phyloP scores from a whole-genome alignment of 371 early-diverging fungal species.

The Conidiobolus incongruus region DNA sequence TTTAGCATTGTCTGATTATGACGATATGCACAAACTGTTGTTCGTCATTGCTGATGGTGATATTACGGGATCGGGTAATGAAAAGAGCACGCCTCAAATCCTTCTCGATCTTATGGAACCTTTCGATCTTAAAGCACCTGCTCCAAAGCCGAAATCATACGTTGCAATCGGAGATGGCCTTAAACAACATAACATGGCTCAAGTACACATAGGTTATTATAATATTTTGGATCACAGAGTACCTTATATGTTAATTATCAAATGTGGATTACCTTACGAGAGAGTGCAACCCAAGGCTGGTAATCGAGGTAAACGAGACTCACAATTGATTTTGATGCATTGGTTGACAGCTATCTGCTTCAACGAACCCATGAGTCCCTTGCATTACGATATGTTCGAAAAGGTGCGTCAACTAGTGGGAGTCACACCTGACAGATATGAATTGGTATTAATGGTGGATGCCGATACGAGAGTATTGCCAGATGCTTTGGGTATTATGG shows the following conservation, averaged over 20 bases:
- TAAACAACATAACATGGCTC: constrained; percentile 73
- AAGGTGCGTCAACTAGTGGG: constrained; percentile 59
- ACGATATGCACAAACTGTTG: constrained; percentile 67
- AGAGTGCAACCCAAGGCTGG: constrained; percentile 47
- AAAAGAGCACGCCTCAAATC: constrained; percentile 46
- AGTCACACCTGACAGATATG: constrained; percentile 61
- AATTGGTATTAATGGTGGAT: constrained; percentile 88
- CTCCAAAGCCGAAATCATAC: constrained; percentile 43
- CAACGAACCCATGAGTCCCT: constrained; percentile 76
- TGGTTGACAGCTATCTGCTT: constrained; percentile 82
- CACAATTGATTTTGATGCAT: constrained; percentile 91
- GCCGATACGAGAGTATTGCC: too few relatives aligned
- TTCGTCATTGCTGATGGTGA: constrained; percentile 77
- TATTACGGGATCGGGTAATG: constrained; percentile 58
- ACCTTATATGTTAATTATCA: constrained; percentile 77
- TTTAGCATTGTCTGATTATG: constrained; percentile 57
- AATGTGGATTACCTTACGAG: constrained; percentile 73
- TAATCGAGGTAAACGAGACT: constrained; percentile 98
- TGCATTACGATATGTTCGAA: constrained; percentile 83
- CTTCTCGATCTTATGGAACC: constrained; percentile 42
- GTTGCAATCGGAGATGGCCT: constrained; percentile 67
- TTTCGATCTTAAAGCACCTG: constrained; percentile 18
- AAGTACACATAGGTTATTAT: constrained; percentile 85
- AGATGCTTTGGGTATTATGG: constrained; percentile 44
- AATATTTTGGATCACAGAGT: constrained; percentile 29